phyloP scores from a whole-genome alignment of 495 filamentous ascomycete species.

The Penicillium ucsense region DNA sequence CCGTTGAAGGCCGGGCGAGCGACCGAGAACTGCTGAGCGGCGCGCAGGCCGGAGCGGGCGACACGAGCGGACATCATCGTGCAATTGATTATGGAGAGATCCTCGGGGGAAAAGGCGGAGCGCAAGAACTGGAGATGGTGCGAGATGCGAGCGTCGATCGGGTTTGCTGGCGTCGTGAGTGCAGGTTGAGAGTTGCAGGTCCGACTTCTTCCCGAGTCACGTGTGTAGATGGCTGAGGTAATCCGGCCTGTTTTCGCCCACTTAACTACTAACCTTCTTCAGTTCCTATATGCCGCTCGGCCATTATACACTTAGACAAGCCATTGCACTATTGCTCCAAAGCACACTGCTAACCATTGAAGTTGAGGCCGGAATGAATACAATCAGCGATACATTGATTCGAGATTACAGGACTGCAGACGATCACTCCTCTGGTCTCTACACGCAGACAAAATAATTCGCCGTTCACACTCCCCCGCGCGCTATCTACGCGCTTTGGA shows the following conservation, averaged over 20 bases:
- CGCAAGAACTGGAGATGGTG: conserved; percentile 15
- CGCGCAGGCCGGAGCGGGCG: conserved; percentile 42
- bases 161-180: conserved; percentile 21
- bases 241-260: conserved; percentile 1
- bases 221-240: conserved; percentile 22
- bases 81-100: conserved; percentile 16
- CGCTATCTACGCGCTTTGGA: too few species aligned
- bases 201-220: conserved; percentile 37
- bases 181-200: conserved; percentile 26
- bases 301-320: not conserved
- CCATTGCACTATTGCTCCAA: not conserved
- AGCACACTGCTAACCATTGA: too few species aligned
- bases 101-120: conserved; percentile 18
- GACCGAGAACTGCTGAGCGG: conserved; percentile 38
- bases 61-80: conserved; percentile 38
- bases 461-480: too few species aligned
- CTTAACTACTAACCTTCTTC: not conserved
- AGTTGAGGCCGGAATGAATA: too few species aligned
- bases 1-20: conserved; percentile 36
- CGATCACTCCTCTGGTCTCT: too few species aligned
- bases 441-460: too few species aligned
- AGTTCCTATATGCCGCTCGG: not conserved
- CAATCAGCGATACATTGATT: too few species aligned
- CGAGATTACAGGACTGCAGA: too few species aligned
- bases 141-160: conserved; percentile 21